Percentiles rank a stretch among this genome's conserved stretches.
These are phyloP conservation scores for Collariella sp. DNA, from an alignment of 495 filamentous ascomycete species.

Conservation along the genomic window DNA sequence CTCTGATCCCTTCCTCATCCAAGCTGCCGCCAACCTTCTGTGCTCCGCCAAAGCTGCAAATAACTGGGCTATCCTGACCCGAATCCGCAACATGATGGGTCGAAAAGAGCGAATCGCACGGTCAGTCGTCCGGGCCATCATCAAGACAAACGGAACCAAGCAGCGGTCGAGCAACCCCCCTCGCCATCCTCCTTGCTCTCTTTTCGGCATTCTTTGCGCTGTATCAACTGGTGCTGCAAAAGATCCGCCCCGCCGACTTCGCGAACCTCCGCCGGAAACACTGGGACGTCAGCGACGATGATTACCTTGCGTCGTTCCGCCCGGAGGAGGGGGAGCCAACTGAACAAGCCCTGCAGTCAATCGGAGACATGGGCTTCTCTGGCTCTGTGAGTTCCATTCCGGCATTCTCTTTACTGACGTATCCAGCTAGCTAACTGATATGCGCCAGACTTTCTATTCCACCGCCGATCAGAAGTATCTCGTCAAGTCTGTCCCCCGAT, in stretches of 20 bases:
- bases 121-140: conserved; percentile 32
- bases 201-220: conserved; percentile 31
- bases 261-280: conserved; percentile 23
- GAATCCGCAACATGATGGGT: conserved; percentile 13
- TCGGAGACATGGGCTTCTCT: conserved; percentile 32
- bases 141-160: conserved; percentile 16
- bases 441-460: conserved; percentile 53
- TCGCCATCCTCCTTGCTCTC: conserved; percentile 22
- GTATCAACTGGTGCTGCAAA: conserved; percentile 30
- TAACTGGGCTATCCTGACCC: too few species aligned
- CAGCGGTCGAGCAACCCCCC: conserved; percentile 5
- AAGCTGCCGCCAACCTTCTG: too few species aligned
- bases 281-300: conserved; percentile 24
- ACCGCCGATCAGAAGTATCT: conserved; percentile 53
- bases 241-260: conserved; percentile 34
- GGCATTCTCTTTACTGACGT: not conserved
- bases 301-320: conserved; percentile 22
- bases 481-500: conserved; percentile 57
- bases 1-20: too few species aligned
- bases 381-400: conserved; percentile 19
- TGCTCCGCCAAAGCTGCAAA: not conserved
- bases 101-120: conserved; percentile 24
- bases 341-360: conserved; percentile 22
- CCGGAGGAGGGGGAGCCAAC: conserved; percentile 4
- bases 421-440: not conserved